Evolutionary conservation across 768 basidiomycete species (phyloP).

Genomic region (Russula sp.): DNA sequence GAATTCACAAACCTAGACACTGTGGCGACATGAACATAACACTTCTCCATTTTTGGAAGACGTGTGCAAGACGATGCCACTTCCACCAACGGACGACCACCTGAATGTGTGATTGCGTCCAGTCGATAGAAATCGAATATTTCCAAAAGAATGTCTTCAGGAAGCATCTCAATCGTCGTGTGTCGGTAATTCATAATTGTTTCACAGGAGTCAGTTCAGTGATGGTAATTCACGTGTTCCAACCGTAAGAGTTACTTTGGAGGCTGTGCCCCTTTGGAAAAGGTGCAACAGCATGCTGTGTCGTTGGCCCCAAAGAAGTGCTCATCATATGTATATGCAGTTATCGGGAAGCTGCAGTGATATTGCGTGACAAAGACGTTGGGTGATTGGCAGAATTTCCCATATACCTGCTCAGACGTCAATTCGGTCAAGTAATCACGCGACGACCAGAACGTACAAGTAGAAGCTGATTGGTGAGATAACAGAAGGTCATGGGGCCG

Average conservation of each 20-base stretch:
- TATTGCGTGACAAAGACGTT: too few species aligned
- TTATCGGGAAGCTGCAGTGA: too few species aligned
- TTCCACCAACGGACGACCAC: background rate
- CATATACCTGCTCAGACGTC: too few species aligned
- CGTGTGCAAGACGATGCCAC: background rate
- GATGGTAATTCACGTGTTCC: background rate
- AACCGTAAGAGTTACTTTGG: background rate
- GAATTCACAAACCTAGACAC: background rate
- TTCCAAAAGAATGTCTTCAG: background rate
- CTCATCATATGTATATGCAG: background rate
- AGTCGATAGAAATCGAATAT: background rate
- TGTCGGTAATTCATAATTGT: background rate
- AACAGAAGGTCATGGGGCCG: too few species aligned
- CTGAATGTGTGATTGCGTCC: background rate
- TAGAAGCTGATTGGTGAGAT: too few species aligned
- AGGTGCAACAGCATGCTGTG: background rate
- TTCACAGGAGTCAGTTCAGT: background rate
- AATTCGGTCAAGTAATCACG: too few species aligned
- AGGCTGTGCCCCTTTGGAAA: background rate
- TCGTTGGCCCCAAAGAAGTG: background rate
- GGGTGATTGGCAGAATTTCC: too few species aligned
- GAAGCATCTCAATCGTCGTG: background rate
- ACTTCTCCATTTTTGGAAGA: background rate
- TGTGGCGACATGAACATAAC: background rate
- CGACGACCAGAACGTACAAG: too few species aligned